phyloP scores from a whole-genome alignment of 1,139 yeast species.

The Blastobotrys apis region DNA sequence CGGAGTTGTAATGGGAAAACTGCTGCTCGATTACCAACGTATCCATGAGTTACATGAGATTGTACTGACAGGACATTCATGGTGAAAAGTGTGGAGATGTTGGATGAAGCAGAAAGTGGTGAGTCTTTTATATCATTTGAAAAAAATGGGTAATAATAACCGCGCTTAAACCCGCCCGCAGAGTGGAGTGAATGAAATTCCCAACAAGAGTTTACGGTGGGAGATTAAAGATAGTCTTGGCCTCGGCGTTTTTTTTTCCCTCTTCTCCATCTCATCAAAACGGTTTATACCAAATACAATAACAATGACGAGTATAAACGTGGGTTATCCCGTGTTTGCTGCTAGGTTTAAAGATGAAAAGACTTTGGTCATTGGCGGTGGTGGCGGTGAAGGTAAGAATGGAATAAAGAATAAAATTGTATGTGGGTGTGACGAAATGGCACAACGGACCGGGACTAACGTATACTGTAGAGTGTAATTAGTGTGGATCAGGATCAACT shows the following conservation, averaged over 20 bases:
- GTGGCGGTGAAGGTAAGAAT: slow-evolving; percentile 90
- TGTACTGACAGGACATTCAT: slow-evolving; percentile 50
- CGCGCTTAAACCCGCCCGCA: too few relatives aligned
- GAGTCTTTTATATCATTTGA: too few relatives aligned
- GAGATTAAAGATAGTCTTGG: too few relatives aligned
- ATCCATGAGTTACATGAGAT: slow-evolving; percentile 84
- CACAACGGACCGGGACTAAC: background rate
- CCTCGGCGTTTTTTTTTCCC: too few relatives aligned
- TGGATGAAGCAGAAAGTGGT: too few relatives aligned
- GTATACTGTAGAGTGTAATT: slow-evolving; percentile 18
- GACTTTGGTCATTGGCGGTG: slow-evolving; percentile 75
- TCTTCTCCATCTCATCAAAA: too few relatives aligned
- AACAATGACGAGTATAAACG: slow-evolving; percentile 34
- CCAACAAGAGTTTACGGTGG: too few relatives aligned
- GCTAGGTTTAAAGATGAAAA: slow-evolving; percentile 62
- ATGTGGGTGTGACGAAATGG: background rate
- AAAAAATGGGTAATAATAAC: too few relatives aligned
- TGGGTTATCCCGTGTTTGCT: slow-evolving; percentile 81
- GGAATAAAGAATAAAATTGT: slow-evolving; percentile 78
- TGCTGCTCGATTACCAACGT: slow-evolving; percentile 77
- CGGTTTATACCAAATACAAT: too few relatives aligned
- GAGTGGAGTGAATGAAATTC: too few relatives aligned
- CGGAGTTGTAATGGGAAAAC: slow-evolving; percentile 71
- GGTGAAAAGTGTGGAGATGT: background rate
- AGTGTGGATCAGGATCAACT: slow-evolving; percentile 18